Base-by-base conservation (phyloP, 2,329 filamentous ascomycete species). In the Fragosphaeria purpurea region DNA sequence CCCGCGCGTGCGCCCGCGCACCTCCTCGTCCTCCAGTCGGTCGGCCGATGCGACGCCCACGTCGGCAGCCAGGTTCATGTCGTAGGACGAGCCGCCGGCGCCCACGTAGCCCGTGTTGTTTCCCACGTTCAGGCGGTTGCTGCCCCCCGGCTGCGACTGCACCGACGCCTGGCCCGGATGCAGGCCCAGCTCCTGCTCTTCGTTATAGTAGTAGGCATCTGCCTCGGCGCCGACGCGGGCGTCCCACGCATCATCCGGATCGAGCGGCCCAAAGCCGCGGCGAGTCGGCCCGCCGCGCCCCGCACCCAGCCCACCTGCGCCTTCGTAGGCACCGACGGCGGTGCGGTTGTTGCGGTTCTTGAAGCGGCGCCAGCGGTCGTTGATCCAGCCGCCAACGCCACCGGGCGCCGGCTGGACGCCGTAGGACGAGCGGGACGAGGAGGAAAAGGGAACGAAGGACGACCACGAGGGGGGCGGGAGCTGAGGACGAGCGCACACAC, bases 161-260 rank as follows among this genome's bases (percentile, higher is more conserved):
- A 22, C 22, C 22, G 22, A 22, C 22, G 2, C 22, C 66, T 52
- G 57, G 38, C 42, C 42, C n/a, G 56, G 57, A 47, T 65, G 63
- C 46, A 71, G 59, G 0, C 83, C 83, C 5, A 88, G 70, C 65
- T 89, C 86, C 61, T 86, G 80, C 67, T 88, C 85, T 63, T 91
- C 87, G 52, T 52, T 53, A 61, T 87, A 84, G 62, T 83, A 82
- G 10, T 67, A 56, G 9, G 54, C 69, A 61, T 85, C 82, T 13
- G 83, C 79, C 65, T 90, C 86, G 58, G 81, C 75, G 52, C 85
- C 86, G 5, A 94, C 86, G 53, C 86, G 74, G 56, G 86, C 69
- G 68, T 93, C 87, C 88, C 88, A 95, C 2, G 87, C 86, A 61
- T 90, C 86, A 63, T 94, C 88, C 1, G 86, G 86, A 61, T 93